Base-by-base conservation (phyloP, 1,139 yeast genomes). In the Geotrichum aggregatum region DNA sequence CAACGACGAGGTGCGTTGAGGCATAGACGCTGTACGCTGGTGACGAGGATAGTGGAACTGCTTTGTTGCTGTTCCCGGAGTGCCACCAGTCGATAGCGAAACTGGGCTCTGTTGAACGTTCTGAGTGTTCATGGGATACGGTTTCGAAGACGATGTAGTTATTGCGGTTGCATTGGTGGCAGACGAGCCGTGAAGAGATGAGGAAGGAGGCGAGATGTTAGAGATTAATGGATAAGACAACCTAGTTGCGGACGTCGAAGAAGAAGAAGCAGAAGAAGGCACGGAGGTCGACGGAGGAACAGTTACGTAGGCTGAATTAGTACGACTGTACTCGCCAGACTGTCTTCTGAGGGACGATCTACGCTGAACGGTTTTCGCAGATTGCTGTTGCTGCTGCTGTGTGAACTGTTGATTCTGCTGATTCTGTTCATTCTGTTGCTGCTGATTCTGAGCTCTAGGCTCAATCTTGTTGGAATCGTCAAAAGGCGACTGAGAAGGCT, bases 401-500 rank as follows among this genome's bases (percentile, higher is more conserved):
- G n/a, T n/a, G n/a, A n/a, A n/a, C n/a, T 39, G 43, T 22, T 19
- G 30, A 4, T 28, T 11, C 14, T 8, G 35, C 33, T 42, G 38
- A 13, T 11, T 36, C 16, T 11, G 35, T 31, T 30, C 28, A 11
- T 42, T 34, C 34, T 14, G 21, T 33, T 42, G 44, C 31, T 22
- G 16, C 40, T 22, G 44, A n/a, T 47, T 38, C 26, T 28, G 33
- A 11, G 33, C 26, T 24, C 16, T 40, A 16, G 21, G n/a, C 11
- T 49, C 47, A 19, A 50, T 41, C 42, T 50, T 47, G 38, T 45
- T 45, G 16, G 47, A 40, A 31, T 50, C 53, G 22, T 50, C 53
- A 28, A 50, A 50, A 18, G 53, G 53, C 8, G 53, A 45, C 38
- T 40, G 49, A 16, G 35, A 33, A 22, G 50, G 41, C 13, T 18